Base-by-base conservation (phyloP, 495 filamentous ascomycete genomes). In the Lepraria neglecta region DNA sequence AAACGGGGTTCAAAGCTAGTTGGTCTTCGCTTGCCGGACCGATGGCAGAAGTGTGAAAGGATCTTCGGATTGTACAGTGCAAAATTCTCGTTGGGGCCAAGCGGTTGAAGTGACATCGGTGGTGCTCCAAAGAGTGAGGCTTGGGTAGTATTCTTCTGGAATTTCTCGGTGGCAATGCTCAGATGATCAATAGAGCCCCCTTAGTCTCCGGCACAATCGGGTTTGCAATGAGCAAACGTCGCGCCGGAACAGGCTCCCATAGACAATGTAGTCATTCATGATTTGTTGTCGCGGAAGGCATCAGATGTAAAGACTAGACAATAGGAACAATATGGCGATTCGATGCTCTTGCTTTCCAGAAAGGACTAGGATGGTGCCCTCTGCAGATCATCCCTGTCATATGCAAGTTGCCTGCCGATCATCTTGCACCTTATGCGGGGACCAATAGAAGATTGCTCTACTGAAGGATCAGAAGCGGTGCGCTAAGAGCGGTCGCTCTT, bases 401-500 rank as follows among this genome's bases (percentile, higher is more conserved):
- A 35, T 38, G 51, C 31, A 54, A 35, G 35, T n/a, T 17, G 51
- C 51, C 30, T 54, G 51, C 30, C 30, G 17, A 54, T 11, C n/a
- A 10, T 2, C 15, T 38, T 38, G 3, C 47, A 17, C 51, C 11
- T 54, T 12, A 54, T 35, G 30, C 51, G 30, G 51, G 51, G 51
- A 53, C 51, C 51, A 54, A 54, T 38, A 38, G 12, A 54, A 15
- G 21, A 19, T 3, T 14, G 17, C 10, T 7, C 4, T 31, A 28
- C 48, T 31, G 48, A 51, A 38, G 31, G 30, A 38, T 21, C 14
- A n/a, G 30, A 19, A 38, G 30, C 51, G 31, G 19, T 38, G 30
- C 31, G 30, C 31, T 54, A 54, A 54, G 24, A 54, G 51, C 51
- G 51, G 28, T 33, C n/a, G 31, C 51, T 38, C 27, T 35, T 54